phyloP scores from a whole-genome alignment of 2,329 filamentous ascomycete genomes.

The Diaporthe aspalathi region DNA sequence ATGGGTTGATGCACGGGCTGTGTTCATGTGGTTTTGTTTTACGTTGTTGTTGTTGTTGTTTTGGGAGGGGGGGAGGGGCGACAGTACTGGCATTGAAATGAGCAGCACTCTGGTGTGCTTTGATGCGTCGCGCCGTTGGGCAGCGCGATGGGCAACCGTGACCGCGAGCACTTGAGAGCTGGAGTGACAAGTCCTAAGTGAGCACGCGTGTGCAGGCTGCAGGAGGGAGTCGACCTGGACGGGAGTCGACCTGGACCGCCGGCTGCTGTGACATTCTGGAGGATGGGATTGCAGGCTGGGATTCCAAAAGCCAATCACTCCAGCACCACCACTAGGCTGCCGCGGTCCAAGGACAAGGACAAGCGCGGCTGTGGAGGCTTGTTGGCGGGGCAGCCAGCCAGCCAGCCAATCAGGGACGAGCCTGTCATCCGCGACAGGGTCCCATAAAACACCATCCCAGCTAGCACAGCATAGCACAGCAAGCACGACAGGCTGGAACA shows the following conservation, averaged over 20 bases:
- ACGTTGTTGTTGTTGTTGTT: too few relatives aligned
- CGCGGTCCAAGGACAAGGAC: neutral
- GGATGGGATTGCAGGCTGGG: neutral
- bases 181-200: neutral
- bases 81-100: conserved; percentile 3
- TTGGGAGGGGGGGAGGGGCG: too few relatives aligned
- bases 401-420: neutral
- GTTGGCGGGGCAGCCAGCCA: conserved; percentile 27
- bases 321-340: conserved; percentile 8
- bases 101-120: conserved; percentile 6
- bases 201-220: conserved; percentile 4
- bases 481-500: neutral
- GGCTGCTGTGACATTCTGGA: neutral
- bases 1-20: conserved; percentile 5
- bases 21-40: conserved; percentile 19
- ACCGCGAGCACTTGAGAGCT: neutral
- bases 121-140: neutral
- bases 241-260: neutral
- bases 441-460: conserved; percentile 15
- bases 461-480: too few relatives aligned
- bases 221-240: neutral
- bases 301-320: conserved; percentile 22
- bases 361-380: conserved; percentile 15
- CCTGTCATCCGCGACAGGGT: neutral
- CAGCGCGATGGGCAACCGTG: conserved; percentile 8